A percentile compares a stretch with the other conserved stretches of the same genome.
Evolutionary conservation across 2,329 filamentous ascomycete genomes (phyloP).

Genomic region (Penicillium sp.): DNA sequence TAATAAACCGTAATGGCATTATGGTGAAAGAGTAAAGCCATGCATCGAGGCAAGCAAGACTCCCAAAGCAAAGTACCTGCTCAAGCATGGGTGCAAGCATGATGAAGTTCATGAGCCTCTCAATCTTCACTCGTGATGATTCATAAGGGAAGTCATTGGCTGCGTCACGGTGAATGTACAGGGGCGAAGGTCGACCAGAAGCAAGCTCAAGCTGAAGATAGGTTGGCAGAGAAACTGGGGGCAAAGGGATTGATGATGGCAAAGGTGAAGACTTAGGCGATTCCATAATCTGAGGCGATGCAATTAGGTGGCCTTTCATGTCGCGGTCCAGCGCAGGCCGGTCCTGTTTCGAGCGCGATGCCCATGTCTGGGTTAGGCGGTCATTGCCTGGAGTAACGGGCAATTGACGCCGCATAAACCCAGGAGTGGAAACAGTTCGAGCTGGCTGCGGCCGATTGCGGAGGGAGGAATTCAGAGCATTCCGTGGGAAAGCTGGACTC

Average conservation of each 20-base stretch:
- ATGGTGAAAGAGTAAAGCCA: constrained; percentile 98
- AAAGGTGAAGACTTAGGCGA: constrained; percentile 46
- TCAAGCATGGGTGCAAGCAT: constrained; percentile 79
- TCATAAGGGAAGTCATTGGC: constrained; percentile 73
- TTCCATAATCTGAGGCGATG: constrained; percentile 29
- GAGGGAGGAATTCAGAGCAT: constrained; percentile 18
- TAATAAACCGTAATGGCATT: constrained; percentile 79
- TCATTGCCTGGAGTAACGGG: constrained; percentile 32
- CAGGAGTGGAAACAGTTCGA: constrained; percentile 41
- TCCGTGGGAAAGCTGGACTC: constrained; percentile 16
- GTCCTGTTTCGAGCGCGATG: constrained; percentile 35
- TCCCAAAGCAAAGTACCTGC: constrained; percentile 80
- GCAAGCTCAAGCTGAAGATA: constrained; percentile 66
- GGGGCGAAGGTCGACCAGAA: constrained; percentile 57
- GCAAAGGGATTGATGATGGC: constrained; percentile 56
- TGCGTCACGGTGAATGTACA: constrained; percentile 61
- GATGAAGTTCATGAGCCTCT: constrained; percentile 85
- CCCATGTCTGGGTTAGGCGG: constrained; percentile 33
- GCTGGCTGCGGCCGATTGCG: constrained; percentile 33
- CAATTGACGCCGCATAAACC: constrained; percentile 30
- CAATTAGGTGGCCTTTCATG: constrained; percentile 27
- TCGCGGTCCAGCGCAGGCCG: constrained; percentile 34
- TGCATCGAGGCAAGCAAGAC: constrained; percentile 85
- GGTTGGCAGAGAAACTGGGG: constrained; percentile 62
- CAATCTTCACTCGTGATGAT: constrained; percentile 86